These are phyloP conservation scores for Phyllosticta citrichinensis DNA, from an alignment of 2,329 filamentous ascomycete species.

Conservation along the genomic window DNA sequence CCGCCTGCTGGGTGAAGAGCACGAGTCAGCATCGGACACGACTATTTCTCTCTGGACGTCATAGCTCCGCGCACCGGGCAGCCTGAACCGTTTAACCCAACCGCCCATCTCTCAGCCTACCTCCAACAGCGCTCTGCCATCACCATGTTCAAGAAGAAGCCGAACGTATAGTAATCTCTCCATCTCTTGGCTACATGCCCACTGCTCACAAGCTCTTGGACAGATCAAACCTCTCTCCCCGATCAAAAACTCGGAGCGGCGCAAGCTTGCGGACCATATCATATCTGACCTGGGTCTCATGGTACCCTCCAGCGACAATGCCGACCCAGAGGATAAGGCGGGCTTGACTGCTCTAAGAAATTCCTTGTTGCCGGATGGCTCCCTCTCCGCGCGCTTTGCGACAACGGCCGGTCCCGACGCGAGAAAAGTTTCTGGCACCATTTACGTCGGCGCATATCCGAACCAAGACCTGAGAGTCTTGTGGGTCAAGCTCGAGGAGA, in stretches of 20 bases:
- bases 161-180: conserved; percentile 33
- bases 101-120: background rate
- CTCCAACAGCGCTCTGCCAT: conserved; percentile 3
- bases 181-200: background rate
- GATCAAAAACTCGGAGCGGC: conserved; percentile 56
- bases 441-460: conserved; percentile 52
- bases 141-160: conserved; percentile 55
- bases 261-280: conserved; percentile 57
- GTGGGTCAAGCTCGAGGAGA: conserved; percentile 54
- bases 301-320: conserved; percentile 30
- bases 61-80: background rate
- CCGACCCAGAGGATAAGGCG: conserved; percentile 34
- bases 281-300: conserved; percentile 50
- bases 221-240: conserved; percentile 58
- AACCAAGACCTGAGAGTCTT: conserved; percentile 49
- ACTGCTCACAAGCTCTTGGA: conserved; percentile 1
- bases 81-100: background rate
- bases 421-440: conserved; percentile 50
- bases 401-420: conserved; percentile 55
- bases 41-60: background rate
- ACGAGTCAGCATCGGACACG: background rate
- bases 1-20: background rate
- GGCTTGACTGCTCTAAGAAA: conserved; percentile 45
- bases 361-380: conserved; percentile 52
- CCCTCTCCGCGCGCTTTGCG: conserved; percentile 52